Conservation (phyloP, 2,329 filamentous ascomycete genomes). For the Trichoderma afroharzianum region DNA sequence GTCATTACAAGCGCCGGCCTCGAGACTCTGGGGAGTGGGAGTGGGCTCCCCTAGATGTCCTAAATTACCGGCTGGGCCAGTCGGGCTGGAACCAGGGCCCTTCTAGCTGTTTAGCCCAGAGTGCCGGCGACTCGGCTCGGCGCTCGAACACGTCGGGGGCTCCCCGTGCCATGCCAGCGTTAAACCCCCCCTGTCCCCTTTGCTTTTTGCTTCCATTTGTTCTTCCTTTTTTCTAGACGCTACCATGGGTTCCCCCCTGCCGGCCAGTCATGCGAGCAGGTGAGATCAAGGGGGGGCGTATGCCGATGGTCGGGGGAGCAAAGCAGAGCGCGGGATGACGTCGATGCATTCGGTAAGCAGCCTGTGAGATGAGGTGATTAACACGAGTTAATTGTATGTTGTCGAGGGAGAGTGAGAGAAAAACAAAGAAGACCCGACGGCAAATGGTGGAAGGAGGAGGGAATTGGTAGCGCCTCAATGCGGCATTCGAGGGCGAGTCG, state of each 20-base stretch:
- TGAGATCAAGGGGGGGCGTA: constrained; percentile 8
- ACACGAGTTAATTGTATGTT: not conserved
- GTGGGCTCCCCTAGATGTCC: not conserved
- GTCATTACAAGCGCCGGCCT: constrained; percentile 2
- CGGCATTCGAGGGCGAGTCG: constrained; percentile 2
- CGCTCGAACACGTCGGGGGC: constrained; percentile 15
- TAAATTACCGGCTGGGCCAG: constrained; percentile 6
- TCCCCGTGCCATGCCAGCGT: not conserved
- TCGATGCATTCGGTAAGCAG: not conserved
- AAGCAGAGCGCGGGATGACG: constrained; percentile 17
- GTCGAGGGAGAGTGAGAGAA: not conserved
- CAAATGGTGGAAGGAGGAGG: not conserved
- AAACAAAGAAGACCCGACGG: not conserved
- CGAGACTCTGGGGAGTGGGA: constrained; percentile 4
- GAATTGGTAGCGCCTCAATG: not conserved
- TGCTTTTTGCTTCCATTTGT: constrained; percentile 11
- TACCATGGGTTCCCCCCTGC: constrained; percentile 10
- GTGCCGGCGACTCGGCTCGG: constrained; percentile 15
- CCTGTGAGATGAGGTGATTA: not conserved
- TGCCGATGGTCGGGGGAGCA: not conserved
- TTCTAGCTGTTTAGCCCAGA: constrained; percentile 7
- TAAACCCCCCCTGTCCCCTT: not conserved
- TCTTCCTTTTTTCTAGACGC: constrained; percentile 13
- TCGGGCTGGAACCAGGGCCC: constrained; percentile 13
- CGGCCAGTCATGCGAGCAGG: constrained; percentile 15